These are phyloP conservation scores for Bocquillonia castaneifolia DNA, from an alignment of 441 rosid genomes.

Conservation along the genomic window DNA sequence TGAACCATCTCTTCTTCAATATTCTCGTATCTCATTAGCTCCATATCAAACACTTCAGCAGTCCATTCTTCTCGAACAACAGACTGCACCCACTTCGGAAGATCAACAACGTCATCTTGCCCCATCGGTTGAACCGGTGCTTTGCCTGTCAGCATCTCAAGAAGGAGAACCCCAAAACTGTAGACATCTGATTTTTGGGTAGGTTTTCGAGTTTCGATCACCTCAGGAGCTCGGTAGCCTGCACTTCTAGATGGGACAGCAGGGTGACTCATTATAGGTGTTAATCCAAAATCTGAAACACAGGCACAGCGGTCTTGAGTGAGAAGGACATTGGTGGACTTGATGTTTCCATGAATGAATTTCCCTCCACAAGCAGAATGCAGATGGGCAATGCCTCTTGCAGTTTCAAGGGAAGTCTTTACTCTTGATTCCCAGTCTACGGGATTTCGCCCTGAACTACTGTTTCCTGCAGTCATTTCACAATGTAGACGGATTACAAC, in stretches of 20 bases:
- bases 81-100: slow-evolving; percentile 90
- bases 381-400: slow-evolving; percentile 65
- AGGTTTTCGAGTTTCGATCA: slow-evolving; percentile 70
- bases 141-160: slow-evolving; percentile 85
- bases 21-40: slow-evolving; percentile 59
- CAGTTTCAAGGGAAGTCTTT: slow-evolving; percentile 67
- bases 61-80: slow-evolving; percentile 97
- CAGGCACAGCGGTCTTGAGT: slow-evolving; percentile 47
- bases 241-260: slow-evolving; percentile 56
- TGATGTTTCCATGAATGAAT: slow-evolving; percentile 77
- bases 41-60: slow-evolving; percentile 81
- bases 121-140: slow-evolving; percentile 59
- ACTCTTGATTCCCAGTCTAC: slow-evolving; percentile 77
- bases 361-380: slow-evolving; percentile 64
- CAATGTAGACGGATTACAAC: neutral
- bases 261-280: slow-evolving; percentile 55
- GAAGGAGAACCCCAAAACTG: slow-evolving; percentile 85
- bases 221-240: slow-evolving; percentile 87
- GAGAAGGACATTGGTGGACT: slow-evolving; percentile 77
- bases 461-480: slow-evolving; percentile 46
- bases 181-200: slow-evolving; percentile 74
- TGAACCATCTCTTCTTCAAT: slow-evolving; percentile 95
- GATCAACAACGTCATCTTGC: slow-evolving; percentile 64
- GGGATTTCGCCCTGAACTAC: slow-evolving; percentile 48
- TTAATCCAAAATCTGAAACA: slow-evolving; percentile 63